These are phyloP conservation scores for Pseudopediastrum boryanum DNA, from an alignment of 139 green algal species.

Conservation along the genomic window DNA sequence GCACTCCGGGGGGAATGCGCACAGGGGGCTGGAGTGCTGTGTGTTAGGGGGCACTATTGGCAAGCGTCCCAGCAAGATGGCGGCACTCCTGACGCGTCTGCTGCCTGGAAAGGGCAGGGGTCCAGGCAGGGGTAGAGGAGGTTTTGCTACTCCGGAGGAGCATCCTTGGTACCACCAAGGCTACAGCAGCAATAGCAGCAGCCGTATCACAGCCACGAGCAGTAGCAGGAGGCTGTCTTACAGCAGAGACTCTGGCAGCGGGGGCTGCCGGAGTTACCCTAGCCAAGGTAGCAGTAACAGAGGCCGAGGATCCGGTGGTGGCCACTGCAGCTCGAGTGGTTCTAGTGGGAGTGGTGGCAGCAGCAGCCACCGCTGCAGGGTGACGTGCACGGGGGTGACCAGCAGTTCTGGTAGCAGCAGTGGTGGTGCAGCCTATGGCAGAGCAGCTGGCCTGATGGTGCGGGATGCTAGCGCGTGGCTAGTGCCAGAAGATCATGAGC, in stretches of 20 bases:
- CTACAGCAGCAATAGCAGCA: background rate
- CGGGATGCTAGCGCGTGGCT: slow-evolving; percentile 15
- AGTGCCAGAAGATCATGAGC: slow-evolving; percentile 22
- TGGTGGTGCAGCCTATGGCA: too few relatives aligned
- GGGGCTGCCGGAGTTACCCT: background rate
- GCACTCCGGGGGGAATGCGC: background rate
- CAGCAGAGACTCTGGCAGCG: background rate
- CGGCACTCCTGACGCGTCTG: slow-evolving; percentile 11
- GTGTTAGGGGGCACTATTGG: background rate
- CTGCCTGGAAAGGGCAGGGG: slow-evolving; percentile 7
- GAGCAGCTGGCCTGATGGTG: too few relatives aligned
- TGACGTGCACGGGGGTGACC: too few relatives aligned
- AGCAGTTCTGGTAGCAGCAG: too few relatives aligned
- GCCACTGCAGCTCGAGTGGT: too few relatives aligned
- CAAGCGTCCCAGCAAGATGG: slow-evolving; percentile 21
- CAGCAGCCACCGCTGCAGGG: too few relatives aligned
- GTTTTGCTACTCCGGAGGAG: too few relatives aligned
- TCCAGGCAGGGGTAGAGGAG: background rate
- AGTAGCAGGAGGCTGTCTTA: background rate
- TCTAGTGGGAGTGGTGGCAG: too few relatives aligned
- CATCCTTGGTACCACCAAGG: too few relatives aligned
- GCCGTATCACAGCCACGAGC: too few relatives aligned
- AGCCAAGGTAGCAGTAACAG: background rate
- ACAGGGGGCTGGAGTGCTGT: slow-evolving; percentile 9
- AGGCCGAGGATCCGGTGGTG: too few relatives aligned